Percentiles rank a stretch among this genome's conserved stretches.
phyloP scores from a whole-genome alignment of 163 green algal species.

The Chlamydomonas reinhardtii region DNA sequence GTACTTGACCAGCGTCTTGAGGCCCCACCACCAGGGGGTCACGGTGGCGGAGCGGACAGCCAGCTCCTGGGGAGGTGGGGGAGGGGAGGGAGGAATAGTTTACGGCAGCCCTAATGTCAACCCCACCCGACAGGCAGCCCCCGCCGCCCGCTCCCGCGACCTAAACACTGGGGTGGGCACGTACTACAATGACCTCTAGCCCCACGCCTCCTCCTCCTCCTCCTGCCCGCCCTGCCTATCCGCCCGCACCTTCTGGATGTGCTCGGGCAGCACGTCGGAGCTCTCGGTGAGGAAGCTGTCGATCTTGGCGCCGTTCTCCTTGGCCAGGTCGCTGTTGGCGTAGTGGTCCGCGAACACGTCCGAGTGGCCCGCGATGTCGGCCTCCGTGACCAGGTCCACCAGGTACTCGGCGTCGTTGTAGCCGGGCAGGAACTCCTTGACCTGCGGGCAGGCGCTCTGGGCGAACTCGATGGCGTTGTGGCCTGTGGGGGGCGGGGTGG shows the following conservation, averaged over 20 bases:
- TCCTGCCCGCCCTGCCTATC: no score
- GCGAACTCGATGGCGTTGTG: constrained; percentile 49
- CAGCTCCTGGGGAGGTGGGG: constrained; percentile 52
- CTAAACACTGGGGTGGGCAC: no score
- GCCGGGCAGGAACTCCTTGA: constrained; percentile 54
- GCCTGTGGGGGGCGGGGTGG: neutral
- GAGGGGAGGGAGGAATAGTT: neutral
- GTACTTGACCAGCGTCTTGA: constrained; percentile 76
- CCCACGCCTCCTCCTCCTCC: no score
- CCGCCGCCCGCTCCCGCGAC: no score
- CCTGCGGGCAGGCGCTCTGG: constrained; percentile 29
- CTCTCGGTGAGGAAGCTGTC: constrained; percentile 35
- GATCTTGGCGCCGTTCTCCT: constrained; percentile 10
- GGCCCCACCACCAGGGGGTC: constrained; percentile 75
- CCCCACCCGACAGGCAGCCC: no score
- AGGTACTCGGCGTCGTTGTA: constrained; percentile 88
- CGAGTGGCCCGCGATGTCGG: constrained; percentile 61
- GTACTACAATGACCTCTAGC: no score
- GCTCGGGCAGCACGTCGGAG: constrained; percentile 37
- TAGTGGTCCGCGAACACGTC: constrained; percentile 59
- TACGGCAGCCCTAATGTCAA: neutral
- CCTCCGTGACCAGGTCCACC: constrained; percentile 83
- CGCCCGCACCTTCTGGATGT: constrained; percentile 44
- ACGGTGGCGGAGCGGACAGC: constrained; percentile 59
- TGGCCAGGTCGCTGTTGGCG: constrained; percentile 7